Evolutionary conservation across 805 yeast species (phyloP).

Genomic region (Candida hispaniensis): DNA sequence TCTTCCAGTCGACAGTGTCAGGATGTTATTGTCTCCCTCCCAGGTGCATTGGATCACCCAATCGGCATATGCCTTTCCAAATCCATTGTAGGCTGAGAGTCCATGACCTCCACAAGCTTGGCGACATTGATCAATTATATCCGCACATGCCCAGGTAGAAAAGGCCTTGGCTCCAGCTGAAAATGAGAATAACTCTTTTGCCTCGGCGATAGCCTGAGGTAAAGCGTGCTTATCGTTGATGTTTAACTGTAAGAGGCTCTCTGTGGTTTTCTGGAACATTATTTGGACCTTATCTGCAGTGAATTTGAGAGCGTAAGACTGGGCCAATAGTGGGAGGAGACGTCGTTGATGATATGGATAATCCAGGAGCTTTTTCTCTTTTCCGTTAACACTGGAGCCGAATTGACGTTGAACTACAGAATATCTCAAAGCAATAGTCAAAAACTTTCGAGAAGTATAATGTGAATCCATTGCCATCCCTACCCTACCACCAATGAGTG

Average conservation of each 20-base stretch:
- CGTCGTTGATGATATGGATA: conserved; percentile 85
- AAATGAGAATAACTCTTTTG: conserved; percentile 70
- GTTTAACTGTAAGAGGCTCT: conserved; percentile 35
- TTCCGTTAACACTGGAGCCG: conserved; percentile 37
- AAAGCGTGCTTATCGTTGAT: conserved; percentile 40
- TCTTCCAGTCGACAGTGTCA: conserved; percentile 76
- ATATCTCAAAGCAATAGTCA: conserved; percentile 76
- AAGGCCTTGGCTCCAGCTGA: conserved; percentile 84
- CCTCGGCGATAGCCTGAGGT: conserved; percentile 40
- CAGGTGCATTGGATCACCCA: conserved; percentile 96
- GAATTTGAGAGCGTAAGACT: conserved; percentile 63
- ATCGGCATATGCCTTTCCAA: conserved; percentile 78
- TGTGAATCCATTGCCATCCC: conserved; percentile 79
- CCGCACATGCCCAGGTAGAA: conserved; percentile 75
- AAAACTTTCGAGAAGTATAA: conserved; percentile 64
- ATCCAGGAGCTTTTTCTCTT: conserved; percentile 65
- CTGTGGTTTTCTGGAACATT: conserved; percentile 34
- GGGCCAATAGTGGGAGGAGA: conserved; percentile 68
- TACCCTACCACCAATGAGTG: conserved; percentile 79
- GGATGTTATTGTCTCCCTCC: conserved; percentile 92
- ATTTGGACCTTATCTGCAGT: conserved; percentile 53
- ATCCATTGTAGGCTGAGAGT: conserved; percentile 79
- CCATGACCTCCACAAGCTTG: conserved; percentile 97
- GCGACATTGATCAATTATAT: conserved; percentile 75
- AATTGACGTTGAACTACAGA: conserved; percentile 86